Conservation (phyloP, 2,329 filamentous ascomycete genomes). For the Penicillium sp. region DNA sequence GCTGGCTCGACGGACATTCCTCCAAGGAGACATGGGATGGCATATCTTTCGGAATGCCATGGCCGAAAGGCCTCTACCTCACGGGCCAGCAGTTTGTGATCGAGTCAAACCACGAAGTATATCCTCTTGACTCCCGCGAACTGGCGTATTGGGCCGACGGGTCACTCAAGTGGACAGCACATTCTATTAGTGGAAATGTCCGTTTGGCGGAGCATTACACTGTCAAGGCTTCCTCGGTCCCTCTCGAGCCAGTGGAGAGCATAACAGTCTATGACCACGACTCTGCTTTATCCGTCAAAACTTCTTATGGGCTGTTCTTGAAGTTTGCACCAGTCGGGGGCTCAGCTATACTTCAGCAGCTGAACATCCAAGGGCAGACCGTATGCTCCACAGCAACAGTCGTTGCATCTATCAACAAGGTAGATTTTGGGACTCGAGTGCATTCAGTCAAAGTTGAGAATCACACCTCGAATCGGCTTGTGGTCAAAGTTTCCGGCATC, state of each 20-base stretch:
- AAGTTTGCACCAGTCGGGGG: slow-evolving; percentile 3
- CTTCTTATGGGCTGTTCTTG: slow-evolving; percentile 1
- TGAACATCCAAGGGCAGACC: slow-evolving; percentile 1
- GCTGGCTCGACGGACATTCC: slow-evolving; percentile 8
- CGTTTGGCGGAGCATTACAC: slow-evolving; percentile 3
- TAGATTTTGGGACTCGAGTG: slow-evolving; percentile 3
- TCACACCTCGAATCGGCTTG: slow-evolving; percentile 3
- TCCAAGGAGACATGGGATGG: slow-evolving; percentile 4
- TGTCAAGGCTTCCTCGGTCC: neutral
- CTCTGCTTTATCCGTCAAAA: neutral
- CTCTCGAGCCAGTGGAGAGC: neutral
- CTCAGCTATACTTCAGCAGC: slow-evolving; percentile 4
- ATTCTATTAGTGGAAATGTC: slow-evolving; percentile 10
- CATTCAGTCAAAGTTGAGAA: slow-evolving; percentile 9
- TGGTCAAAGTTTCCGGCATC: slow-evolving; percentile 10
- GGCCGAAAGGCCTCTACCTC: slow-evolving; percentile 6
- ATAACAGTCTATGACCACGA: neutral
- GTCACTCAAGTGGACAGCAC: slow-evolving; percentile 13
- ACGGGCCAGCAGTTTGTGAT: slow-evolving; percentile 10
- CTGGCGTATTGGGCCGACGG: slow-evolving; percentile 14
- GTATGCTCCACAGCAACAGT: slow-evolving; percentile 10
- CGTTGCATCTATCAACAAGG: slow-evolving; percentile 9
- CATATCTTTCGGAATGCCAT: slow-evolving; percentile 14
- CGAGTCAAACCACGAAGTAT: slow-evolving; percentile 1
- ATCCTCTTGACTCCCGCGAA: slow-evolving; percentile 11